Evolutionary conservation across 306 rosid species (phyloP), one percentile per base, ranked within the genome.

Genomic region (Quercus engelmannii): DNA sequence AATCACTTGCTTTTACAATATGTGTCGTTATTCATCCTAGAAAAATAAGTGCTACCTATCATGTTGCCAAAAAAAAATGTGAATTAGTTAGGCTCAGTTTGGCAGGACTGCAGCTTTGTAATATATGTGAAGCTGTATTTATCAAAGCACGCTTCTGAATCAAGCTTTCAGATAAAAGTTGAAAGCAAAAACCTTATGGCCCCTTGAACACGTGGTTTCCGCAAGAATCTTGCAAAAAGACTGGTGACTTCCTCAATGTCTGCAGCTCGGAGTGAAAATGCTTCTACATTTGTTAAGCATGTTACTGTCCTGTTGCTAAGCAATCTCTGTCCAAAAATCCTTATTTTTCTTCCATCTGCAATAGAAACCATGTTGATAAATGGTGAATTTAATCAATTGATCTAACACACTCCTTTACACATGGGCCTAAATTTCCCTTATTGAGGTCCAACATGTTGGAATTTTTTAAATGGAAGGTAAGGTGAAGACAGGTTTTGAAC

Each of bases 191-290:
- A 93, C 98, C 97, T 89, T 81, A 94, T 86, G 80, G 96, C 98
- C 83, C 97, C 94, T 81, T 82, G 93, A 74, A 94, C 94, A 30
- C 79, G 92, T 1, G 90, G 84, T 5, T 85, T 92, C 74, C 94
- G 83, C 80, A 94, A 74, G 77, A 92, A 88, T 86, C 98, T 89
- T 8, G 96, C 73, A 73, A 84, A 94, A 55, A 92, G 88, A 69
- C 91, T 80, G 38, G 97, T 92, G 77, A 94, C 94, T 87, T 90
- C 97, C 87, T 89, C 96, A 74, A 92, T 90, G 84, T 94, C 98
- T 61, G 85, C 87, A 8, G 87, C 92, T 55, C 86, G 83, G 72
- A 94, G 92, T n/a, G 97, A 82, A 85, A 92, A 92, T 71, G 94
- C 96, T 83, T 92, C 97, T 58, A 94, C 89, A 69, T 94, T 90